Conservation (phyloP, 345 rosid genomes). For the Salix exigua region DNA sequence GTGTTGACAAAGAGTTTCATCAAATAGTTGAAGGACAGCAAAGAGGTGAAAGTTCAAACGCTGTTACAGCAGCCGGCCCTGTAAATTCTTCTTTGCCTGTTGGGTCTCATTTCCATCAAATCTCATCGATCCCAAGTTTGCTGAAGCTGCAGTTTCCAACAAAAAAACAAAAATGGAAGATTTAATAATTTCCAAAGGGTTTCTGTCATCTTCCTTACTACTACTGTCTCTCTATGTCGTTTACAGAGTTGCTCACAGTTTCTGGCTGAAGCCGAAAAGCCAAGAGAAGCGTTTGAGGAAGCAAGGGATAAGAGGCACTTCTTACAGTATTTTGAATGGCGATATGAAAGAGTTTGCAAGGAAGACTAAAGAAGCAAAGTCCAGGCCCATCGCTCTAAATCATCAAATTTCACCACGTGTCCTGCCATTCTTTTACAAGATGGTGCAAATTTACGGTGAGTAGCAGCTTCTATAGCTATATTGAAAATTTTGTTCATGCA, state of each 20-base stretch:
- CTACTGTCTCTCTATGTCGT: neutral
- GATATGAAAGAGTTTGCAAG: neutral
- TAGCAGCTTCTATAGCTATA: no score
- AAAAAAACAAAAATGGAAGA: no score
- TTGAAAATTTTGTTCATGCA: no score
- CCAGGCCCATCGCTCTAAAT: constrained; percentile 33
- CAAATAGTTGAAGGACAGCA: no score
- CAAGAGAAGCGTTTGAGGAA: constrained; percentile 30
- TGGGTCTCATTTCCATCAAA: no score
- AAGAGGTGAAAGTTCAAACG: no score
- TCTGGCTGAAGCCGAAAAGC: constrained; percentile 43
- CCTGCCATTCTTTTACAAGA: constrained; percentile 29
- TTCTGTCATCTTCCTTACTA: neutral
- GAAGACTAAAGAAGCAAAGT: constrained; percentile 33
- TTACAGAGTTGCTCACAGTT: neutral
- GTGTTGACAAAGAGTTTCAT: no score
- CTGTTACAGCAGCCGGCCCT: no score
- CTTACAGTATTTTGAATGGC: constrained; percentile 14
- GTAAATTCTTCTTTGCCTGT: no score
- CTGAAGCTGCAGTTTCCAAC: no score
- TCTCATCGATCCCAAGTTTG: no score
- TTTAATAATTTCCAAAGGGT: no score
- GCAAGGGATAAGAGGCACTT: constrained; percentile 40
- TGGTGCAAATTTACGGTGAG: constrained; percentile 36
- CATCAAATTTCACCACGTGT: constrained; percentile 40